A percentile compares a stretch with the other conserved stretches of the same genome.
Evolutionary conservation across 176 grass and related monocot species (phyloP).

Genomic region (Aegilops sharonensis): DNA sequence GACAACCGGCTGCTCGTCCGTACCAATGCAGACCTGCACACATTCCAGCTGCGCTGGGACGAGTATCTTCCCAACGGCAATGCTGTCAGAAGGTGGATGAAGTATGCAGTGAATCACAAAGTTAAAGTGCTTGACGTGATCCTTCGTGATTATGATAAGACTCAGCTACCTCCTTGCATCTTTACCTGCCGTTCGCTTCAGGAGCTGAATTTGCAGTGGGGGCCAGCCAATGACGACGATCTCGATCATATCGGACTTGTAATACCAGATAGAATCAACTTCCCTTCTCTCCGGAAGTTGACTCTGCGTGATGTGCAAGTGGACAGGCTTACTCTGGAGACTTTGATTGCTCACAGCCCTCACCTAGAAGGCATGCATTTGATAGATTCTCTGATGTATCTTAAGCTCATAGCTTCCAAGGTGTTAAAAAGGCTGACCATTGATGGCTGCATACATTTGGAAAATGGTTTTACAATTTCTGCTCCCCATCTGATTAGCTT

Average conservation of each 20-base stretch:
- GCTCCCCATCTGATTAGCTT: conserved; percentile 15
- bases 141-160: not conserved
- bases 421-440: conserved; percentile 28
- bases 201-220: conserved; percentile 32
- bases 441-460: not conserved
- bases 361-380: conserved; percentile 1
- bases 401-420: conserved; percentile 2
- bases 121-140: conserved; percentile 29
- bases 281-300: conserved; percentile 23
- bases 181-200: conserved; percentile 22
- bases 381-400: not conserved
- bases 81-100: conserved; percentile 17
- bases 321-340: not conserved
- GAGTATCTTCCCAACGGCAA: not conserved
- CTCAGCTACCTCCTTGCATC: not conserved
- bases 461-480: not conserved
- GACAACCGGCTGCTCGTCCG: conserved; percentile 18
- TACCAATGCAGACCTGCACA: conserved; percentile 3
- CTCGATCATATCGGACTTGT: not conserved
- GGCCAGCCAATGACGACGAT: not conserved
- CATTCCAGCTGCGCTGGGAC: conserved; percentile 5
- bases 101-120: conserved; percentile 27
- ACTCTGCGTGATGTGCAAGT: conserved; percentile 15
- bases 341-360: conserved; percentile 13
- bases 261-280: not conserved